These are phyloP conservation scores for Lippia alba DNA, from an alignment of 305 asterid species.

Conservation along the genomic window DNA sequence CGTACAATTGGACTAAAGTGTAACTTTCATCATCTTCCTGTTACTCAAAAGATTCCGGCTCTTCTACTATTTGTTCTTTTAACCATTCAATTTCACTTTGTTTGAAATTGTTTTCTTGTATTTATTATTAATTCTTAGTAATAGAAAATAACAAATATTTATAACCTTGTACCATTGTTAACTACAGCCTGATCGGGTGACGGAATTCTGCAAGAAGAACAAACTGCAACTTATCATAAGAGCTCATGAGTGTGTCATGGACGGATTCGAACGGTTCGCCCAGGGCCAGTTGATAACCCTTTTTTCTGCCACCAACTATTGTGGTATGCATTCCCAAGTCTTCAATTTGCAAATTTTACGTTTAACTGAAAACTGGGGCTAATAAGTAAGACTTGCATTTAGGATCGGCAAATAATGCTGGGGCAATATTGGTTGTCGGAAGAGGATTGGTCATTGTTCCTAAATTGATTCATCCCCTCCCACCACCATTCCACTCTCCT, in stretches of 20 bases:
- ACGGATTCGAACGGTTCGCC: slow-evolving; percentile 97
- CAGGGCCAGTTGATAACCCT: slow-evolving; percentile 98
- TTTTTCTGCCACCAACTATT: slow-evolving; percentile 97
- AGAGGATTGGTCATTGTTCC: slow-evolving; percentile 94
- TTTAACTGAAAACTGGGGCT: slow-evolving; percentile 9
- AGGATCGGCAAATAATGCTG: slow-evolving; percentile 99
- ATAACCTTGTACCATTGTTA: not conserved
- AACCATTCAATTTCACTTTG: not conserved
- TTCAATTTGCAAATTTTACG: slow-evolving; percentile 13
- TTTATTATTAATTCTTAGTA: not conserved
- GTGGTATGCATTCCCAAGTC: slow-evolving; percentile 63
- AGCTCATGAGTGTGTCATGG: slow-evolving; percentile 99
- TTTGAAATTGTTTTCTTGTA: not conserved
- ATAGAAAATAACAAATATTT: too few relatives aligned
- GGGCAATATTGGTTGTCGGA: slow-evolving; percentile 94
- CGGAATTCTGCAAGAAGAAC: slow-evolving; percentile 94
- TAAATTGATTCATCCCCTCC: slow-evolving; percentile 91
- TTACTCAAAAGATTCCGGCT: too few relatives aligned
- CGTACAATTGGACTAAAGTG: too few relatives aligned
- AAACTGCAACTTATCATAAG: slow-evolving; percentile 88
- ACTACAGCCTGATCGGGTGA: slow-evolving; percentile 95
- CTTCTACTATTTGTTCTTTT: not conserved
- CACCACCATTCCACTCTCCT: slow-evolving; percentile 93
- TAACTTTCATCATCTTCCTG: too few relatives aligned
- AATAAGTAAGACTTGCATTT: slow-evolving; percentile 27